Base-by-base conservation (phyloP, 768 basidiomycete genomes). In the Russula lepida region DNA sequence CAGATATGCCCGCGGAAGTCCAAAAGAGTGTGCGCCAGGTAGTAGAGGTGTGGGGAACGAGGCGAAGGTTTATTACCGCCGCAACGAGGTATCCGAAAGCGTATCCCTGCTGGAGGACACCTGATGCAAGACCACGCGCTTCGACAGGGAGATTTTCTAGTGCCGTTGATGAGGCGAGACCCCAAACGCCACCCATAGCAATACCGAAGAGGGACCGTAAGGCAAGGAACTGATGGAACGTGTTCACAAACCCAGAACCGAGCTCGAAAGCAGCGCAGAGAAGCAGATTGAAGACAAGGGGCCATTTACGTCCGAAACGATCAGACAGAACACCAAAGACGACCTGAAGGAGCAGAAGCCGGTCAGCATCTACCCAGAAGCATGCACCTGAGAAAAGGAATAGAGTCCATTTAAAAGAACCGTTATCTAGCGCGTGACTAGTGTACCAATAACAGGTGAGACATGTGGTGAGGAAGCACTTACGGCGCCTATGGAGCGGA, bases 291-390 rank as follows among this genome's bases (percentile, higher is more conserved):
- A 69, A 63, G 25, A 95, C 83, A 6, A 95, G 78, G 6, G 94
- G 93, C 93, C 93, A 98, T 78, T 95, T 95, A 23, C 95, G 82
- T 4, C 95, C 95, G 70, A 78, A 95, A 2, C 95, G 83, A 70
- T 97, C 95, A 3, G 88, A 89, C 25, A 87, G 67, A 37, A 93
- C 70, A 54, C 93, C 93, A 66, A 95, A 94, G 66, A 93, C 75
- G 54, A 92, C 62, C 75, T 75, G 41, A 23, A 58, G 37, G 28
- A 37, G 28, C 13, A 28, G 19, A 52, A n/a, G 13, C 6, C 13
- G 32, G 28, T 63, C n/a, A 63, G 62, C 5, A 48, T 51, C 43
- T 46, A 17, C 23, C 25, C 30, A 13, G 27, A 51, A 27, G 12
- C 17, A 33, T 17, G 17, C 53, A 56, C 13, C 21, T 25, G 6